These are phyloP conservation scores for Hericium rajendrae DNA, from an alignment of 768 basidiomycete genomes.

Conservation along the genomic window DNA sequence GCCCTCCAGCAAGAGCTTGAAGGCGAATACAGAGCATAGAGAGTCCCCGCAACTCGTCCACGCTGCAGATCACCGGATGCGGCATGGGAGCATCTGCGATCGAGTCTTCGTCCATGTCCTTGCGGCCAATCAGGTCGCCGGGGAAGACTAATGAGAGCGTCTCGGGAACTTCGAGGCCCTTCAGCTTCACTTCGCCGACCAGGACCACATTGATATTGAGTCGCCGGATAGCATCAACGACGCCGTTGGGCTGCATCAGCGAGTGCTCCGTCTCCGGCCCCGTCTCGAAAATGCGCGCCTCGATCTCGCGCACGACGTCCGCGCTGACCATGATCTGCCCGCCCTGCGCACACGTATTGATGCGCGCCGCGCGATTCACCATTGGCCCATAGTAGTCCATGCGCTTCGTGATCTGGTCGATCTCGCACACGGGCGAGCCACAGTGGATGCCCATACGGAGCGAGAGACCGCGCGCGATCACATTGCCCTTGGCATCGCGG, in stretches of 20 bases:
- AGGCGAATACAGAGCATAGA: constrained; percentile 67
- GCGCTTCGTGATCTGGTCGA: constrained; percentile 68
- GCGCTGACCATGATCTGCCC: constrained; percentile 91
- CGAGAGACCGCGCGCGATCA: constrained; percentile 81
- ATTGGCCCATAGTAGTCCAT: constrained; percentile 99
- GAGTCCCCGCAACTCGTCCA: constrained; percentile 68
- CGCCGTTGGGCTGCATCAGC: constrained; percentile 42
- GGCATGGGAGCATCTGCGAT: constrained; percentile 26
- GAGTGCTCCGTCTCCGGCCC: constrained; percentile 56
- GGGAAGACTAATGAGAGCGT: constrained; percentile 82
- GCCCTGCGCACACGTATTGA: constrained; percentile 73
- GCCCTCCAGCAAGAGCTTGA: constrained; percentile 58
- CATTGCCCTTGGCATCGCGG: constrained; percentile 48
- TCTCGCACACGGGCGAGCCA: constrained; percentile 81
- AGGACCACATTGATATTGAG: constrained; percentile 60
- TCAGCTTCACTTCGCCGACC: constrained; percentile 88
- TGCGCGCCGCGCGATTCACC: constrained; percentile 88
- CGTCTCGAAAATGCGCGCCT: constrained; percentile 44
- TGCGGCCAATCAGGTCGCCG: constrained; percentile 56
- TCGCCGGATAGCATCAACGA: constrained; percentile 65
- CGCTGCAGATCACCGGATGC: constrained; percentile 38
- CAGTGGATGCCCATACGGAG: constrained; percentile 98
- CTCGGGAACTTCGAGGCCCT: constrained; percentile 90
- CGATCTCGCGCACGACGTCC: constrained; percentile 78
- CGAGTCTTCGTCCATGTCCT: constrained; percentile 39